phyloP scores from a whole-genome alignment of 495 filamentous ascomycete genomes.

The Penicillium subrubescens region DNA sequence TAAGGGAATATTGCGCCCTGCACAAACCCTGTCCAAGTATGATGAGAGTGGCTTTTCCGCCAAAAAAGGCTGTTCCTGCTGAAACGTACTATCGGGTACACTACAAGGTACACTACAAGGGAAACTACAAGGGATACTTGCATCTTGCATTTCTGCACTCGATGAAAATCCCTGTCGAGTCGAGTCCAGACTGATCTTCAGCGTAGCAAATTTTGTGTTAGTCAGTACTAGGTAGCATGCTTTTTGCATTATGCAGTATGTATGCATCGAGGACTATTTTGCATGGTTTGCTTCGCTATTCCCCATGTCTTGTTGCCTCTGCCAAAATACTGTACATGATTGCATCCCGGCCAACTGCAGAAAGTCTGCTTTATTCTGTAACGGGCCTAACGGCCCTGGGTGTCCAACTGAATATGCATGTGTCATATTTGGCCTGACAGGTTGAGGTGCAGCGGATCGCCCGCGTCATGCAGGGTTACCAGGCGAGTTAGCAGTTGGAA shows the following conservation, averaged over 20 bases:
- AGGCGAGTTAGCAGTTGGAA: not conserved
- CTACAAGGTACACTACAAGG: not conserved
- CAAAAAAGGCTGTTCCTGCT: not conserved
- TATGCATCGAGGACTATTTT: not conserved
- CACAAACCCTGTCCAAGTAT: not conserved
- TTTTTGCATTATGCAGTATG: not conserved
- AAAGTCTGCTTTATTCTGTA: not conserved
- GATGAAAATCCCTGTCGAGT: not conserved
- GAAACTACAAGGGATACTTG: not conserved
- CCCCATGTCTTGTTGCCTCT: not conserved
- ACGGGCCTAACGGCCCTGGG: not conserved
- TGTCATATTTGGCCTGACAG: conserved; percentile 6
- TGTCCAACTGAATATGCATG: not conserved
- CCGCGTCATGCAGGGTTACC: conserved; percentile 1
- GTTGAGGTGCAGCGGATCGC: conserved; percentile 7
- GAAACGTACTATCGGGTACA: not conserved
- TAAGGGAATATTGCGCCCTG: not conserved
- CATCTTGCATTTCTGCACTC: not conserved
- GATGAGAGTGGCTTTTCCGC: not conserved
- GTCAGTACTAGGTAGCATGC: not conserved
- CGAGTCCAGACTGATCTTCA: not conserved
- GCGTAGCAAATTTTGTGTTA: not conserved
- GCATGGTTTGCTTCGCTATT: not conserved
- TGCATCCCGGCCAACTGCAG: not conserved
- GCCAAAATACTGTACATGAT: not conserved